Evolutionary conservation across 2,329 filamentous ascomycete genomes (phyloP).

Genomic region (Byssothecium circinans): DNA sequence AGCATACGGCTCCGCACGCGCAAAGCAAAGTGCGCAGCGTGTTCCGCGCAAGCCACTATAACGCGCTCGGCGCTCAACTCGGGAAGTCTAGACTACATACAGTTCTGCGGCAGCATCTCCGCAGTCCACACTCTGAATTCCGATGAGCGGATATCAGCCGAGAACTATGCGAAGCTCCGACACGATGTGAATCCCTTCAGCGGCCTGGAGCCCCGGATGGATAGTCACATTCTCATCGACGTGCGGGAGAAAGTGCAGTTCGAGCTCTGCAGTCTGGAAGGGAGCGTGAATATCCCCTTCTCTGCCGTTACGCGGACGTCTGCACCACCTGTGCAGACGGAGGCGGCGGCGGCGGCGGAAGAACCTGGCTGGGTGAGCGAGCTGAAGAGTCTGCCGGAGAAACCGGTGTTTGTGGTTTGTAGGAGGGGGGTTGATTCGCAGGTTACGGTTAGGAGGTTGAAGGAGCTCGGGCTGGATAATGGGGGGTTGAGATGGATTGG

Average conservation of each 20-base stretch:
- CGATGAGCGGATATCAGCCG: constrained; percentile 68
- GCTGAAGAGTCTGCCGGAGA: constrained; percentile 31
- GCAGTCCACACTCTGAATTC: constrained; percentile 61
- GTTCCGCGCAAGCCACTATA: constrained; percentile 65
- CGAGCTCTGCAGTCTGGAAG: constrained; percentile 73
- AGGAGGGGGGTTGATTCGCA: constrained; percentile 80
- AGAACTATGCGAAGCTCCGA: constrained; percentile 56
- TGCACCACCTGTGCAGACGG: not conserved
- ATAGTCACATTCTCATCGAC: constrained; percentile 69
- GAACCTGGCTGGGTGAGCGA: constrained; percentile 33
- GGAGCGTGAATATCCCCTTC: constrained; percentile 75
- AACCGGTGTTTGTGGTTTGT: constrained; percentile 71
- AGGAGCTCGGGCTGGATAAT: constrained; percentile 60
- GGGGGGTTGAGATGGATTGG: constrained; percentile 62
- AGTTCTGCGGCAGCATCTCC: constrained; percentile 73
- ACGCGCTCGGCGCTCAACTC: constrained; percentile 63
- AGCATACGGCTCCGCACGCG: constrained; percentile 72
- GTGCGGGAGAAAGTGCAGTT: constrained; percentile 85
- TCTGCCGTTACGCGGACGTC: constrained; percentile 51
- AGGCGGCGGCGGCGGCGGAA: constrained; percentile 14
- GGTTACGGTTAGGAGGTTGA: constrained; percentile 65
- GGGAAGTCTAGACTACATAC: constrained; percentile 77
- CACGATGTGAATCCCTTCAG: constrained; percentile 38
- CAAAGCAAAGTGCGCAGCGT: constrained; percentile 73
- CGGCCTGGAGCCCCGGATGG: constrained; percentile 28